Evolutionary conservation across 768 basidiomycete species (phyloP).

Genomic region (Jaapia argillacea): DNA sequence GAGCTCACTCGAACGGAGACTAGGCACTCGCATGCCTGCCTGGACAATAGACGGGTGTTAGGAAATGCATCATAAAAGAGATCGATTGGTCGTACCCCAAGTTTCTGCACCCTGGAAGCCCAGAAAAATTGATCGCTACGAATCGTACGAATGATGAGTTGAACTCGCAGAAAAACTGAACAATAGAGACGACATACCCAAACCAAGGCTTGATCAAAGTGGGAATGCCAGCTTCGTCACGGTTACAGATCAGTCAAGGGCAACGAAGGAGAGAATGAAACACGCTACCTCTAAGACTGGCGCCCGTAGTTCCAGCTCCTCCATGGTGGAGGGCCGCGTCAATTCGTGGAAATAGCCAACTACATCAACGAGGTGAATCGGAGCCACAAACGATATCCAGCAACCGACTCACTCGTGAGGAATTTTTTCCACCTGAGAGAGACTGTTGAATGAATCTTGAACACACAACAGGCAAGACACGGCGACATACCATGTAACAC

Average conservation of each 20-base stretch:
- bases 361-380: conserved; percentile 8
- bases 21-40: conserved; percentile 46
- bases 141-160: conserved; percentile 6
- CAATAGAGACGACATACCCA: conserved; percentile 22
- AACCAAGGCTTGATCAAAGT: conserved; percentile 68
- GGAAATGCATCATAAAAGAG: background rate
- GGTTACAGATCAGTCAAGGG: no score
- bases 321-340: conserved; percentile 61
- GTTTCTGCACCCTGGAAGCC: conserved; percentile 51
- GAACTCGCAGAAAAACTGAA: background rate
- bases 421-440: conserved; percentile 42
- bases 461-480: background rate
- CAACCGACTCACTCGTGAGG: conserved; percentile 42
- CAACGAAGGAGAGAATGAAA: no score
- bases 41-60: conserved; percentile 10
- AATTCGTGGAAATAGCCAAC: conserved; percentile 49
- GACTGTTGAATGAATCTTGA: no score
- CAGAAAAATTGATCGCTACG: conserved; percentile 54
- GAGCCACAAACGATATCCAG: no score
- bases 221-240: conserved; percentile 55
- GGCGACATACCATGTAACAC: conserved; percentile 29
- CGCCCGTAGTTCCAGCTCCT: conserved; percentile 64
- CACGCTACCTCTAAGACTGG: conserved; percentile 45
- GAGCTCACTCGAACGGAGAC: conserved; percentile 35
- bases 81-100: conserved; percentile 34